Evolutionary conservation across 306 rosid species (phyloP), one percentile per base, ranked within the genome.

Genomic region (Dalbergia cultrata): DNA sequence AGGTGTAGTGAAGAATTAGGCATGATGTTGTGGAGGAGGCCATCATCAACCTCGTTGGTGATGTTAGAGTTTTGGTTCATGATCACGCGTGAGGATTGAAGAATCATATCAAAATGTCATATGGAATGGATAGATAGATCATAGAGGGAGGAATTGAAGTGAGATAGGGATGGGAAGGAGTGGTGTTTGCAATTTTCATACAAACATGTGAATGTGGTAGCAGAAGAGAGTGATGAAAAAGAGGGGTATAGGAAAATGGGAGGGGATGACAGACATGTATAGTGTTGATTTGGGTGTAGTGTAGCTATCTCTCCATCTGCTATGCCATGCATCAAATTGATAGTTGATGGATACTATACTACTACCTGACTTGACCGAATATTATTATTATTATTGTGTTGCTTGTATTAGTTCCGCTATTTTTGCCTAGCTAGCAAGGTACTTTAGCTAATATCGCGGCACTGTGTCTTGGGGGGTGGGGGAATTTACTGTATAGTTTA

Each of bases 1-100:
- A 91, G 77, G 76, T 92, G 57, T 16, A 13, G 67, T 6, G 90
- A 86, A 7, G 97, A 84, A 89, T 88, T 87, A 31, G 76, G 91
- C 70, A 92, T 90, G 34, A 77, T 93, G 58, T 85, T 84, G 70
- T 92, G 96, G 10, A 94, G 93, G 8, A 54, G 86, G 8, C 88
- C 89, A 13, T 90, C 57, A 50, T 50, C 57, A 16, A 50, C 18
- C 18, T 13, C 97, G 71, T 92, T 88, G 11, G 90, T 93, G 0
- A 14, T 85, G 60, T 33, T 50, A 16, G 33, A 72, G 63, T 9
- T 33, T 5, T 70, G 70, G 60, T 54, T 8, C 60, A 54, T 54
- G 60, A n/a, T 54, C 22, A 17, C 13, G 22, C 7, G 10, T 53
- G 6, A 4, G 7, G 19, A 52, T 47, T 47, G 60, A 9, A 54